Evolutionary conservation across 2,329 filamentous ascomycete species (phyloP).

Genomic region (Parafenestella ontariensis): DNA sequence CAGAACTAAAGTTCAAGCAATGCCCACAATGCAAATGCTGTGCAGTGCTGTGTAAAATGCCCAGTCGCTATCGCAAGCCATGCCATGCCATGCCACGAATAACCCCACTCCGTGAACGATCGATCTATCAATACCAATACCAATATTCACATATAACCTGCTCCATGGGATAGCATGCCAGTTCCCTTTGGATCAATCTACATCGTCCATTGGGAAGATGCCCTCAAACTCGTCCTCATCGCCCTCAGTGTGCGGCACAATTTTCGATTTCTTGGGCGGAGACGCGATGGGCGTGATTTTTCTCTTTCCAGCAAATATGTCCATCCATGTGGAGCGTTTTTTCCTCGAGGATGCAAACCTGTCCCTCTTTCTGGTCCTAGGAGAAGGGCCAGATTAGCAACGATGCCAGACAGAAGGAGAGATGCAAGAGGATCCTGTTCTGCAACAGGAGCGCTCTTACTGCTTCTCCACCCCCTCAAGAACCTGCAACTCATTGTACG

Average conservation of each 20-base stretch:
- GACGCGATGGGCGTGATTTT: neutral
- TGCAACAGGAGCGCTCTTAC: slow-evolving; percentile 21
- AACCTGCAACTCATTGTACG: slow-evolving; percentile 25
- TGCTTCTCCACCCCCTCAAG: slow-evolving; percentile 39
- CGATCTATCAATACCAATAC: neutral
- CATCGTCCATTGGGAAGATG: too few species aligned
- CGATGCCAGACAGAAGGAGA: neutral
- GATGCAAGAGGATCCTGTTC: neutral
- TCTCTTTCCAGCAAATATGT: neutral
- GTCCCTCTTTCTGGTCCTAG: neutral
- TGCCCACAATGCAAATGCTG: neutral
- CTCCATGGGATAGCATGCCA: neutral
- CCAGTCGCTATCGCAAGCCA: neutral
- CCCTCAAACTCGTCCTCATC: neutral
- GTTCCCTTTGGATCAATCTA: too few species aligned
- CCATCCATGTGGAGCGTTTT: neutral
- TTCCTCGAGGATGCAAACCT: neutral
- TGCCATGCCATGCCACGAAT: neutral
- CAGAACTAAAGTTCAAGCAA: neutral
- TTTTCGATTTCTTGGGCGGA: slow-evolving; percentile 1
- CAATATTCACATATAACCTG: neutral
- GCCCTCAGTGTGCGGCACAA: neutral
- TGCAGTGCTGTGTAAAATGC: neutral
- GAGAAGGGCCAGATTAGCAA: neutral
- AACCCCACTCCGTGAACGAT: too few species aligned